These are phyloP conservation scores for Trichosporon sp. DNA, from an alignment of 1,284 basidiomycete genomes.

Conservation along the genomic window DNA sequence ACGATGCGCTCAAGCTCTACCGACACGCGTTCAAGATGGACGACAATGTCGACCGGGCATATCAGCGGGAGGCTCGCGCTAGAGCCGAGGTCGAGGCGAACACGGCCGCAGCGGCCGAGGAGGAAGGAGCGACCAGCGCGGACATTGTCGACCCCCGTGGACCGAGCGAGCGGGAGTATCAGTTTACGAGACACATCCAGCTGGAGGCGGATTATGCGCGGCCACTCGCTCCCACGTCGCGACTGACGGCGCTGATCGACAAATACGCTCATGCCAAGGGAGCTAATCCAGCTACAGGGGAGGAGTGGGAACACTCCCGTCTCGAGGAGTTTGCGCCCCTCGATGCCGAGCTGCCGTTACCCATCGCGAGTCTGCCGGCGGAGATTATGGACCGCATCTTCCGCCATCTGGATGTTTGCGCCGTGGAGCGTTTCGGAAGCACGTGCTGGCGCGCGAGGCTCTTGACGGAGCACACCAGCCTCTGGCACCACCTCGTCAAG, in stretches of 20 bases:
- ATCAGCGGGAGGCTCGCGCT: constrained; percentile 31
- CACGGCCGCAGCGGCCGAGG: constrained; percentile 10
- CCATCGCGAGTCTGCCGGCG: constrained; percentile 68
- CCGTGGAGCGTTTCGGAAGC: constrained; percentile 74
- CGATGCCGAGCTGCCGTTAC: constrained; percentile 64
- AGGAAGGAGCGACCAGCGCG: constrained; percentile 31
- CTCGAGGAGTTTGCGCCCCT: constrained; percentile 65
- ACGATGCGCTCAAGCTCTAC: constrained; percentile 73
- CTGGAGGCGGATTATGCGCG: constrained; percentile 50
- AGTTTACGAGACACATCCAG: constrained; percentile 53
- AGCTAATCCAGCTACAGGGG: not conserved
- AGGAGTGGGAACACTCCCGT: constrained; percentile 13
- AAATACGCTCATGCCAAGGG: not conserved
- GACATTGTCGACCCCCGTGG: constrained; percentile 46
- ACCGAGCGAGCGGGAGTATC: constrained; percentile 45
- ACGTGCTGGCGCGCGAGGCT: constrained; percentile 73
- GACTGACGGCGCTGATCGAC: constrained; percentile 24
- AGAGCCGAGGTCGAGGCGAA: constrained; percentile 21
- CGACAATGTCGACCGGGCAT: constrained; percentile 48
- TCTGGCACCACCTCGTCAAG: constrained; percentile 65
- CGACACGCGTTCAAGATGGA: constrained; percentile 76
- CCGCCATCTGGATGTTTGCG: constrained; percentile 61
- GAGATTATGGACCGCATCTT: constrained; percentile 73
- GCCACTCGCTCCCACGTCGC: not conserved
- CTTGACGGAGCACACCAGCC: constrained; percentile 66